Base-by-base conservation (phyloP, 768 basidiomycete species). In the Cystoderma amianthinum region DNA sequence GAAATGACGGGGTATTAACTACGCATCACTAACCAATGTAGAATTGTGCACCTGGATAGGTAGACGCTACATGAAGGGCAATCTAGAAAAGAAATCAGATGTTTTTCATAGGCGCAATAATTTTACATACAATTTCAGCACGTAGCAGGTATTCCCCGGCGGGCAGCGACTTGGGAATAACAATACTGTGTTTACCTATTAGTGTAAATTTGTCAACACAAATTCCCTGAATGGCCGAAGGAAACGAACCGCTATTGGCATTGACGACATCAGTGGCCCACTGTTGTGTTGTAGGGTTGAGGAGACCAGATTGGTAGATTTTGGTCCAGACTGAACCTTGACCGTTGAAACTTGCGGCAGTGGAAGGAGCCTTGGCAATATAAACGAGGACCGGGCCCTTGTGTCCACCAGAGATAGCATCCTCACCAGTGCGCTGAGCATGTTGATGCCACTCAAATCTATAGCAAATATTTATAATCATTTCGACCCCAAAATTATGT, bases 401-500 rank as follows among this genome's bases (percentile, higher is more conserved):
- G 61, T 75, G 73, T 4, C 73, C 72, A 18, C 53, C 61, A 20
- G 72, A 67, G 45, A 74, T 72, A 12, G 72, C 56, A 47, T 74
- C 72, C 49, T 76, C 73, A 24, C 73, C 72, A 1, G 72, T 74
- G 15, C 74, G 68, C 44, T 72, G 69, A 5, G 51, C 72, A 42
- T 74, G 72, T 49, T 74, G 73, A 48, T 76, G 74, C 74, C 73
- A 75, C 51, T 75, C 73, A 33, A 75, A 68, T n/a, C 64, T 67
- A 39, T 17, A n/a, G 25, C 25, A 28, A 7, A 7, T 28, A 7
- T 7, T 28, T 18, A 30, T 42, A 18, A 44, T 35, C 11, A n/a
- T 17, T 20, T n/a, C 13, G 12, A 2, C 7, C 12, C 3, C 34
- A 42, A 22, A 12, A 11, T 15, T 36, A 10, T 11, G 1, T 32